phyloP scores from a whole-genome alignment of 1,284 basidiomycete genomes.

The Phlebopus sp. region DNA sequence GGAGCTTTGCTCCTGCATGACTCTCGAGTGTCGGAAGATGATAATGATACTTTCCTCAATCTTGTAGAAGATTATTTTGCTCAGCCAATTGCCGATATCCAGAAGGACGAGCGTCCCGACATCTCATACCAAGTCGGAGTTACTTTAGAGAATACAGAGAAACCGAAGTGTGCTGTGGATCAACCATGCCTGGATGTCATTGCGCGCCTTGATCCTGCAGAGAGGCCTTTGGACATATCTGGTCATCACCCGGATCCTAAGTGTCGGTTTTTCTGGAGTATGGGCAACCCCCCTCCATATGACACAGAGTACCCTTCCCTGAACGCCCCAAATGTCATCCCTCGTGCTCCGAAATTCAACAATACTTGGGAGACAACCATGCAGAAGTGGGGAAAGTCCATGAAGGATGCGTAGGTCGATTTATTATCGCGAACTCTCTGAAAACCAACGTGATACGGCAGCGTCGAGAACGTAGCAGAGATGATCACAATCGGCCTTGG shows the following conservation, averaged over 20 bases:
- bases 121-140: constrained; percentile 79
- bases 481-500: constrained; percentile 84
- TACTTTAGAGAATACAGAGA: constrained; percentile 91
- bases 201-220: constrained; percentile 64
- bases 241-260: constrained; percentile 85
- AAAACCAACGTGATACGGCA: constrained; percentile 27
- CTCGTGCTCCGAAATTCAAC: constrained; percentile 40
- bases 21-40: constrained; percentile 76
- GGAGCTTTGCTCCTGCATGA: constrained; percentile 84
- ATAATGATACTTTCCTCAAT: constrained; percentile 78
- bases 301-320: constrained; percentile 71
- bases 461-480: constrained; percentile 76
- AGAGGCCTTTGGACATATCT: constrained; percentile 79
- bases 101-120: constrained; percentile 79
- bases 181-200: constrained; percentile 74
- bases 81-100: constrained; percentile 59
- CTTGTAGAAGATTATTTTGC: constrained; percentile 86
- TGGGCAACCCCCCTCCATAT: constrained; percentile 75
- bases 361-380: constrained; percentile 44
- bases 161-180: constrained; percentile 80
- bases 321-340: constrained; percentile 80
- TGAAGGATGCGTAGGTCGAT: constrained; percentile 78
- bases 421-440: not conserved
- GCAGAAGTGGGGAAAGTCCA: constrained; percentile 80
- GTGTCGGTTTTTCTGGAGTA: constrained; percentile 90